Evolutionary conservation across 768 basidiomycete species (phyloP).

Genomic region (Jaapia argillacea): DNA sequence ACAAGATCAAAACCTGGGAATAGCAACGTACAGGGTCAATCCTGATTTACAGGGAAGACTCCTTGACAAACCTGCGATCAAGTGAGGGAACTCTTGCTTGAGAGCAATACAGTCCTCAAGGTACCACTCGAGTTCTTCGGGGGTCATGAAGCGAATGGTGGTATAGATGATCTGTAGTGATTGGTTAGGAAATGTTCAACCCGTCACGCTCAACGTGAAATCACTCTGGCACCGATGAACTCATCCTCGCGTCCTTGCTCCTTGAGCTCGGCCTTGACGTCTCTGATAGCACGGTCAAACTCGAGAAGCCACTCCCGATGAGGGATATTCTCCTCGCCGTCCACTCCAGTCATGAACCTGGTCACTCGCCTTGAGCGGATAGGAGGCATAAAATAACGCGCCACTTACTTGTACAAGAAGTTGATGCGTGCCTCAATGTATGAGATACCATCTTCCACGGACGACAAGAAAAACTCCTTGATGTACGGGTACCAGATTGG

Average conservation of each 20-base stretch:
- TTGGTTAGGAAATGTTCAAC: not conserved
- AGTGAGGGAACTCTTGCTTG: conserved; percentile 65
- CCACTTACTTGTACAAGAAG: conserved; percentile 43
- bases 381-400: not conserved
- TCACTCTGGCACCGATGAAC: conserved; percentile 58
- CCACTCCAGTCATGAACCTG: conserved; percentile 46
- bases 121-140: conserved; percentile 52
- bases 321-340: conserved; percentile 46
- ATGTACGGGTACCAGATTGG: conserved; percentile 57
- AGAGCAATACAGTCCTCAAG: conserved; percentile 66
- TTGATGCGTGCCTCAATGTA: conserved; percentile 64
- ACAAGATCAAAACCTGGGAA: conserved; percentile 67
- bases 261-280: conserved; percentile 42
- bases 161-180: conserved; percentile 67
- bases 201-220: not conserved
- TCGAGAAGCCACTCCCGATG: conserved; percentile 50
- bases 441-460: conserved; percentile 60
- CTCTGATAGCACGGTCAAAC: conserved; percentile 40
- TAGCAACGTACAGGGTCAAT: not conserved
- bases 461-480: conserved; percentile 48
- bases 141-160: conserved; percentile 43
- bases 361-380: not conserved
- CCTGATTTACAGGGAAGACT: not conserved
- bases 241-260: conserved; percentile 43
- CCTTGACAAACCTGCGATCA: conserved; percentile 43